Evolutionary conservation across 2,329 filamentous ascomycete species (phyloP), one percentile per base, ranked within the genome.

Genomic region (Hypoxylon sp.): DNA sequence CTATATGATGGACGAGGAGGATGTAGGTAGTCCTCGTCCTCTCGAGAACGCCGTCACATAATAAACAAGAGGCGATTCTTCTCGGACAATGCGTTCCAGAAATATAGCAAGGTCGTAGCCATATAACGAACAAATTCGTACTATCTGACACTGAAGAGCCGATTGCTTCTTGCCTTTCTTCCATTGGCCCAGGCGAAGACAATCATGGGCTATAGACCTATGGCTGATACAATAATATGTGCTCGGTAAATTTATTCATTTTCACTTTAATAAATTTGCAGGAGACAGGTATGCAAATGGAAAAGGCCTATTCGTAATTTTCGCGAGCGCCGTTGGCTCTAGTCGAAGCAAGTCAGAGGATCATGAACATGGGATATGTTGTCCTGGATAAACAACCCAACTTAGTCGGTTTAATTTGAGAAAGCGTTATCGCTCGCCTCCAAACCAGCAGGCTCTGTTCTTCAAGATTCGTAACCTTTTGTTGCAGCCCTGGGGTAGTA

Each of bases 401-500:
- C 40, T 54, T 22, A 14, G 36, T 8, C 18, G 12, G 20, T 33
- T 53, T 30, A 40, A 50, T 54, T 59, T 30, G 46, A 54, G 32
- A 22, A 24, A 32, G 30, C 16, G 33, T 46, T 61, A 57, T 48
- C 44, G 24, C 60, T n/a, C 54, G 30, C 28, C 45, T 53, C 51
- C 46, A 55, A 45, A 56, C 42, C 26, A 26, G 30, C 38, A 46
- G 36, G 33, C 50, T 30, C 40, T 14, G 44, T 24, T 46, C n/a
- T 28, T 36, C 24, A 12, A 55, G 24, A 48, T 51, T 52, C 38
- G 14, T 22, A 36, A 33, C 32, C 49, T 53, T 50, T 50, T 28
- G 54, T 59, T 30, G 44, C 50, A 54, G 54, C 14, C 26, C 49
- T 59, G 38, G 38, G 33, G 50, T 51, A 38, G 32, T 50, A 63